Evolutionary conservation across 2,329 filamentous ascomycete genomes (phyloP).

Genomic region (Calonectria hongkongensis): DNA sequence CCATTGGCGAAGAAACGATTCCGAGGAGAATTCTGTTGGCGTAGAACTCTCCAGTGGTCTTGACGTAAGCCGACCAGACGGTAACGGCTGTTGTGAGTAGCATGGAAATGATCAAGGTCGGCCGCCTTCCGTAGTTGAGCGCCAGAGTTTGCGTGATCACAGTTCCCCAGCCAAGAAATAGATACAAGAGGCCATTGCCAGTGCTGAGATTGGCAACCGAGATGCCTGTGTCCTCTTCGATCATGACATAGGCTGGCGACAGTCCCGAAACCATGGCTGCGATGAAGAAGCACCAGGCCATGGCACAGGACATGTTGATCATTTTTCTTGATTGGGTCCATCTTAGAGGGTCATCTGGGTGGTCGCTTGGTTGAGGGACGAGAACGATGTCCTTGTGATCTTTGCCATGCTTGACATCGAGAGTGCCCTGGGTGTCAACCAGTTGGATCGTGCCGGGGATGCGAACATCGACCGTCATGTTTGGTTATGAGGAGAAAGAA

Average conservation of each 20-base stretch:
- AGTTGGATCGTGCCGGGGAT: conserved; percentile 51
- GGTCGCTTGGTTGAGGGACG: conserved; percentile 50
- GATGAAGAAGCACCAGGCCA: conserved; percentile 53
- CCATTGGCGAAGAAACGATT: conserved; percentile 48
- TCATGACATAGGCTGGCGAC: conserved; percentile 52
- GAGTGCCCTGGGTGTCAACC: conserved; percentile 44
- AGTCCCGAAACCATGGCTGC: conserved; percentile 51
- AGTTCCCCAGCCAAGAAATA: conserved; percentile 52
- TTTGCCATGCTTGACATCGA: conserved; percentile 48
- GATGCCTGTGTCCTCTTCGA: conserved; percentile 52
- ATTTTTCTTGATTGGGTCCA: conserved; percentile 48
- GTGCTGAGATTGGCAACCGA: conserved; percentile 53
- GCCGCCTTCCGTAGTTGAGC: conserved; percentile 46
- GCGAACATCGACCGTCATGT: conserved; percentile 33
- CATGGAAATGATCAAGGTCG: conserved; percentile 44
- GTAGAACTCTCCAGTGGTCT: conserved; percentile 50
- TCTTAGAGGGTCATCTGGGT: conserved; percentile 51
- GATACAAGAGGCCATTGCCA: conserved; percentile 48
- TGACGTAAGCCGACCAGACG: conserved; percentile 50
- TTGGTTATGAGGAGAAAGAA: neutral
- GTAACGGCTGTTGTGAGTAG: conserved; percentile 44
- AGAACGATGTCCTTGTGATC: conserved; percentile 47
- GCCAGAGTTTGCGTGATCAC: conserved; percentile 49
- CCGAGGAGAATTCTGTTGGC: conserved; percentile 51
- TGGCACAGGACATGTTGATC: conserved; percentile 48